Base-by-base conservation (phyloP, 768 basidiomycete genomes). In the Clavaria fumosa region DNA sequence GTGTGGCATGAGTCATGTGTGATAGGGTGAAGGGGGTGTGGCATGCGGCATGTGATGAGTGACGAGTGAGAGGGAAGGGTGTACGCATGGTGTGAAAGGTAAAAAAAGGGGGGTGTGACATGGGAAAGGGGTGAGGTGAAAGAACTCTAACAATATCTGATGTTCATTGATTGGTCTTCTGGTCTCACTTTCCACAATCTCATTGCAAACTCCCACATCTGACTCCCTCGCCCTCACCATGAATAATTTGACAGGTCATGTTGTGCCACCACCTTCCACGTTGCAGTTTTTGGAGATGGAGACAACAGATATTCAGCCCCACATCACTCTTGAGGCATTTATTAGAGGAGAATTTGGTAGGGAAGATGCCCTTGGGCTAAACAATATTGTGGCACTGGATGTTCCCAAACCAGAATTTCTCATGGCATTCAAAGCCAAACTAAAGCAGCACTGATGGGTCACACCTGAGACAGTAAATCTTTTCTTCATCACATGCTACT, bases 311-410 rank as follows among this genome's bases (percentile, higher is more conserved):
- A 36, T 20, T 23, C 35, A 36, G 19, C 35, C 35, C 22, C 11
- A 36, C 35, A 24, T 23, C 17, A 36, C 35, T 23, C 17, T 36
- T 24, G 3, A 36, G 4, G 22, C 35, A 21, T 10, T 23, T 21
- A 36, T 12, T n/a, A 21, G 35, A 36, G 35, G 35, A 36, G 35
- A 36, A 9, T 36, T 36, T 21, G 19, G 35, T 18, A 24, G 35
- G 35, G 35, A 9, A 4, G 17, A 12, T 12, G 35, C 20, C 7
- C 35, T 36, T 36, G 20, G 26, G 23, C 11, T 23, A 20, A 36
- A 36, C 35, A 36, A 36, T 24, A 36, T 36, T 24, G 26, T n/a
- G 19, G 35, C 9, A 36, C 35, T 36, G 17, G 19, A 23, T 5
- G 19, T 21, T 19, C 19, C 35, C 35, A 14, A 20, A 36, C 35